Evolutionary conservation across 2,329 filamentous ascomycete species (phyloP).

Genomic region (Coleophoma cylindrospora): DNA sequence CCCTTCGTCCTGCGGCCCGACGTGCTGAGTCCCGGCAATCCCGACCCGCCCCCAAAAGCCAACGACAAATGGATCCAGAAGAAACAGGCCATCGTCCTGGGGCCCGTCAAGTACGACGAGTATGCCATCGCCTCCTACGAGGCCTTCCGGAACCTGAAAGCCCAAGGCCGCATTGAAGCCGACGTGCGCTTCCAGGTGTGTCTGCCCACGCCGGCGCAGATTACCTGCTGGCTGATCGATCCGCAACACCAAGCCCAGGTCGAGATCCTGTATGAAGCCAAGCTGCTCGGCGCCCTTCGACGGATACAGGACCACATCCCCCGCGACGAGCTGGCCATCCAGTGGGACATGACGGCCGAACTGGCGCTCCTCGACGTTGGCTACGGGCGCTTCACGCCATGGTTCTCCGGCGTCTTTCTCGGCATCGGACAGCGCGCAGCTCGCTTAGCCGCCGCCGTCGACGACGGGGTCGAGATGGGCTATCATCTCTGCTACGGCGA

Average conservation of each 20-base stretch:
- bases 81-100: not conserved
- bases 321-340: constrained; percentile 24
- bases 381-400: constrained; percentile 20
- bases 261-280: constrained; percentile 24
- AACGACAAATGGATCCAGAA: not conserved
- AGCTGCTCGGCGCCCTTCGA: constrained; percentile 16
- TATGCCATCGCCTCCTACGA: constrained; percentile 23
- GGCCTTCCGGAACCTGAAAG: constrained; percentile 17
- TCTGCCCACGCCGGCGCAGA: constrained; percentile 24
- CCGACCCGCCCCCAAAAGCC: constrained; percentile 7
- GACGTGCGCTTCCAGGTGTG: constrained; percentile 28
- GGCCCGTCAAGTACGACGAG: constrained; percentile 21
- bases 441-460: constrained; percentile 25
- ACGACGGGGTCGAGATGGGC: constrained; percentile 33
- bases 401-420: constrained; percentile 27
- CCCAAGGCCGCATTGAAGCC: constrained; percentile 15
- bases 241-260: constrained; percentile 17
- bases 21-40: constrained; percentile 1
- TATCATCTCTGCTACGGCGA: constrained; percentile 45
- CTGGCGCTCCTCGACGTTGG: constrained; percentile 20
- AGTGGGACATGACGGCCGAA: constrained; percentile 25
- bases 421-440: constrained; percentile 29
- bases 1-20: constrained; percentile 4
- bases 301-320: constrained; percentile 24
- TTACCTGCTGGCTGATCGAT: constrained; percentile 10